Conservation (phyloP, 2,329 filamentous ascomycete genomes). For the Taxawa tesnikishii region DNA sequence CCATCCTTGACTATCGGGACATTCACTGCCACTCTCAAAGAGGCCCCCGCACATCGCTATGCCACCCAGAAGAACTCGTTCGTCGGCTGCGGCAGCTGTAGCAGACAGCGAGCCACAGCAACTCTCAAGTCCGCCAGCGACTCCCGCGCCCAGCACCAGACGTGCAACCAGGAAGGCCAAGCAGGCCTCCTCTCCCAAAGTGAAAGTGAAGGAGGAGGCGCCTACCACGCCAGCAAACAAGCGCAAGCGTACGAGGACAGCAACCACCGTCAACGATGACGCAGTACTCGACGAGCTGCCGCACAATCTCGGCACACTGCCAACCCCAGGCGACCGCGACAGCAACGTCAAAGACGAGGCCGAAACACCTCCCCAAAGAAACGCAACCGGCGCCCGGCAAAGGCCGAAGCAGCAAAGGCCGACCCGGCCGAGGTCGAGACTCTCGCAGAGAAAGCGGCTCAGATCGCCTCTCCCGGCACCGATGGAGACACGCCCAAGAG, state of each 20-base stretch:
- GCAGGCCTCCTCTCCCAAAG: constrained; percentile 3
- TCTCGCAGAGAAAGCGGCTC: constrained; percentile 7
- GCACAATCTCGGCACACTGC: constrained; percentile 40
- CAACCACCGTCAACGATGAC: constrained; percentile 7
- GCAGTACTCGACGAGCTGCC: constrained; percentile 37
- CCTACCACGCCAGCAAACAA: constrained; percentile 10
- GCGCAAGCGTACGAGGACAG: constrained; percentile 25
- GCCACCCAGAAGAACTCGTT: constrained; percentile 9
- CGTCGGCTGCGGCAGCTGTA: constrained; percentile 6
- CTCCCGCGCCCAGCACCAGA: constrained; percentile 20
- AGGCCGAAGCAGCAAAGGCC: constrained; percentile 9
- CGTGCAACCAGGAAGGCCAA: constrained; percentile 12
- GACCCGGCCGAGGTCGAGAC: constrained; percentile 8
- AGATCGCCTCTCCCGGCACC: constrained; percentile 6
- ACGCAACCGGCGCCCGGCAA: constrained; percentile 11
- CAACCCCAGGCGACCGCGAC: constrained; percentile 15
- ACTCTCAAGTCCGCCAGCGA: constrained; percentile 30
- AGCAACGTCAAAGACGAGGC: constrained; percentile 9
- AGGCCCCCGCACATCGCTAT: too few species aligned
- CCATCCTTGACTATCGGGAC: too few species aligned
- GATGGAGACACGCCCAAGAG: constrained; percentile 18
- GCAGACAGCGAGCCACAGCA: constrained; percentile 19
- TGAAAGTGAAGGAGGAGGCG: constrained; percentile 15
- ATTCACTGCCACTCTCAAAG: too few species aligned
- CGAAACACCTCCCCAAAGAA: constrained; percentile 13